Evolutionary conservation across 305 asterid genomes (phyloP), one percentile per base, ranked within the genome.

Genomic region (Fraxinus latifolia): DNA sequence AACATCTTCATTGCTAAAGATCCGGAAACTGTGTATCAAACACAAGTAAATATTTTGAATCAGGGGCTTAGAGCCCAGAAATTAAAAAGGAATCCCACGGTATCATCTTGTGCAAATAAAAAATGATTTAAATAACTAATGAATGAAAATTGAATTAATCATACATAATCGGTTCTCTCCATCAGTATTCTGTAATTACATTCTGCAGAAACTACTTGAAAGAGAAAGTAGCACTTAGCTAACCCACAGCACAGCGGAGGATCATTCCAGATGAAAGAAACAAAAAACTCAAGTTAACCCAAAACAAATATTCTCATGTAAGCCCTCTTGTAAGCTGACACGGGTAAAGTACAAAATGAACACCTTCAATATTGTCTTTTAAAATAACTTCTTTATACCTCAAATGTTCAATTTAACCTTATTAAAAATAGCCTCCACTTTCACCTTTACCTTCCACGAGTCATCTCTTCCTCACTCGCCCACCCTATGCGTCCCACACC

Each of bases 1-100:
- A 8, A 96, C 99, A 85, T 96, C 99, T 91, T 96, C 99, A 60
- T 96, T 96, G 90, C 97, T 94, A 83, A 96, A 96, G 98, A 94
- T 94, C 80, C 99, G 94, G 87, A 96, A 94, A 89, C 99, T 96
- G 95, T 31, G 42, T 78, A 79, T 75, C 75, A 23, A 44, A 67
- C 72, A 76, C 58, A 58, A 55, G 15, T 33, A 25, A 37, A 36
- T 36, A 36, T 37, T 76, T 23, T 62, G 11, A 77, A 68, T 62
- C 73, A 84, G 85, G 44, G 62, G 73, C 4, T 74, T 58, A 34
- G 36, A 11, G 44, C 77, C 70, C 32, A 9, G 15, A 39, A 44
- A 76, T 23, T 33, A 29, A 8, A 42, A 62, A 25, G 36, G 7
- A 65, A 4, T 23, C 7, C 21, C 6, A 68, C 32, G 8, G 21